Evolutionary conservation across 2,329 filamentous ascomycete genomes (phyloP), one percentile per base, ranked within the genome.

Genomic region (Triangularia setosa): DNA sequence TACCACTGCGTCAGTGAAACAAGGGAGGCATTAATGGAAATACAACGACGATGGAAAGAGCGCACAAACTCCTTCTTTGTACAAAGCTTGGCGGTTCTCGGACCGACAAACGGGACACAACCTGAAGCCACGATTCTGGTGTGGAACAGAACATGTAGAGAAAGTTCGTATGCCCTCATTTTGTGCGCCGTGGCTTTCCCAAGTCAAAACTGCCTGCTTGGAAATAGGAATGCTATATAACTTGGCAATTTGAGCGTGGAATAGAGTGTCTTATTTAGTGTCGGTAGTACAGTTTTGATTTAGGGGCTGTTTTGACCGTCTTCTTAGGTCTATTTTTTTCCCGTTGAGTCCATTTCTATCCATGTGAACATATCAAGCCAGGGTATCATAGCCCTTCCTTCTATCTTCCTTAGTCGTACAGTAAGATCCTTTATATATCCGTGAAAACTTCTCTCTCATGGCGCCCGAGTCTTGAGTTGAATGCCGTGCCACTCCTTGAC

Each of bases 401-500:
- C 30, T 12, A 1, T 48, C 40, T 21, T 9, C 12, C 8, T 18
- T 21, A 21, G 12, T 48, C 40, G n/a, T 48, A 48, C 18, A 18
- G 40, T 48, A 21, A 60, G 4, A 3, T 33, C 9, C 9, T 28
- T 8, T 33, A 33, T 33, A 8, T 3, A 1, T 12, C 30, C 7
- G 9, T 11, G 11, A 12, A 3, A 11, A 33, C 7, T 28, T 28
- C 27, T 28, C 27, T 28, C 30, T 73, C 65, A 80, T 9, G 81
- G 80, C 33, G 77, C 84, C 73, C 83, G 88, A 24, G 91, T 95
- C 76, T 87, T 87, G 72, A 96, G 80, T 79, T 94, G 91, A 65
- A 95, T 83, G 8, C 92, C 91, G 76, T 96, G 91, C 91, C 92
- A 95, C 44, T 80, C 79, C 80, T 91, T 91, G 72, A 95, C 87